Conservation (phyloP, 2,329 filamentous ascomycete species). For the Sporothrix dimorphospora region DNA sequence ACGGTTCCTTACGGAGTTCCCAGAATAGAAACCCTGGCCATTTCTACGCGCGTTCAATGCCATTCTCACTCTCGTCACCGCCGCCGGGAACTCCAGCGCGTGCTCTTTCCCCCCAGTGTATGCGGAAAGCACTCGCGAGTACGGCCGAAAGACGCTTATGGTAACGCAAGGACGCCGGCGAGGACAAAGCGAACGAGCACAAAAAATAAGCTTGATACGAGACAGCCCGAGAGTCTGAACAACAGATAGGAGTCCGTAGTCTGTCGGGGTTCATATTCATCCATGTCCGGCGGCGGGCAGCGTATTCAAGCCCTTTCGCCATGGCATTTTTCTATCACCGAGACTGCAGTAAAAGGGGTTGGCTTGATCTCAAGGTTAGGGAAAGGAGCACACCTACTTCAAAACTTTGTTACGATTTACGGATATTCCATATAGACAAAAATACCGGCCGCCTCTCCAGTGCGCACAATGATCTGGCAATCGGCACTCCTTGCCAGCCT, state of each 20-base stretch:
- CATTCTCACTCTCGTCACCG: too few relatives aligned
- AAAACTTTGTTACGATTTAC: not conserved
- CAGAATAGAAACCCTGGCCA: not conserved
- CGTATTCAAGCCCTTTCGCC: not conserved
- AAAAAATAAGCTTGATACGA: slow-evolving; percentile 4
- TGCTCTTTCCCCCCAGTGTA: too few relatives aligned
- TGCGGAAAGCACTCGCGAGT: not conserved
- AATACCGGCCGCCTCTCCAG: not conserved
- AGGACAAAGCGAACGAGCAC: not conserved
- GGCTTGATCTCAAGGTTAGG: not conserved
- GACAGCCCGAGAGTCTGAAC: slow-evolving; percentile 1
- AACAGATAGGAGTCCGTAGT: not conserved
- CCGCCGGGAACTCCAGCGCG: too few relatives aligned
- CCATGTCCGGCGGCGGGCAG: too few relatives aligned
- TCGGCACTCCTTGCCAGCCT: not conserved
- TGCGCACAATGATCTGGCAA: slow-evolving; percentile 2
- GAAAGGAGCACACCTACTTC: not conserved
- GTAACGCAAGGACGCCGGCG: not conserved
- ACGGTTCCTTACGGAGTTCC: too few relatives aligned
- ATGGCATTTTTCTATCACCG: not conserved
- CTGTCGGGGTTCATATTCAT: not conserved
- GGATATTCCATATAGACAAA: not conserved
- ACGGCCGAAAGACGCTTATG: not conserved
- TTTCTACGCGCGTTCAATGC: too few relatives aligned
- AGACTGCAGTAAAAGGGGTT: not conserved